A percentile compares a stretch with the other conserved stretches of the same genome.
These are phyloP conservation scores for Sphagnum magellanicum DNA, from an alignment of 228 moss, liverwort and hornwort genomes.

Conservation along the genomic window DNA sequence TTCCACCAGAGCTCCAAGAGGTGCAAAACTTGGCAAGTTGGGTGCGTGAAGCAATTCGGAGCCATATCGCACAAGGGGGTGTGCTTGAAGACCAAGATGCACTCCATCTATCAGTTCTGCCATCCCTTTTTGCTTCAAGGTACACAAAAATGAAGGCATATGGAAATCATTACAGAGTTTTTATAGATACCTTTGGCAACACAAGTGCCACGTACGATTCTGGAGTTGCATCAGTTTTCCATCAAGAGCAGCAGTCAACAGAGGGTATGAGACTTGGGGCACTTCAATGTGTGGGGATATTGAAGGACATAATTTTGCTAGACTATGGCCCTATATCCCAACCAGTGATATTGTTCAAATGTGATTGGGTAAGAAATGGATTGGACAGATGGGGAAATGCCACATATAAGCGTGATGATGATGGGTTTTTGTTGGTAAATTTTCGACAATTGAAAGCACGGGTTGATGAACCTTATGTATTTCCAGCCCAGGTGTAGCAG, in stretches of 20 bases:
- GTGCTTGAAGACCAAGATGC: too few relatives aligned
- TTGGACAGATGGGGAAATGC: background rate
- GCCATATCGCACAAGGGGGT: too few relatives aligned
- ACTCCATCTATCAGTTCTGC: too few relatives aligned
- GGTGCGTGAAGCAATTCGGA: too few relatives aligned
- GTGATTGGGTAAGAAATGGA: background rate
- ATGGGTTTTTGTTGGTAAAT: background rate
- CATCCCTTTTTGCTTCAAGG: too few relatives aligned
- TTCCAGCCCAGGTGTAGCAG: slow-evolving; percentile 5
- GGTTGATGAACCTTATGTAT: background rate
- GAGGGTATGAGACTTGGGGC: background rate
- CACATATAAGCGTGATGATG: background rate
- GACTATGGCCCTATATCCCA: background rate
- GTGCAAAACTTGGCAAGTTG: too few relatives aligned
- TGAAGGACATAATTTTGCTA: background rate
- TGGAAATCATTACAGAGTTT: background rate
- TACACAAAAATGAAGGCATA: background rate
- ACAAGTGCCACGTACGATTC: background rate
- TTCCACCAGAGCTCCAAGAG: too few relatives aligned
- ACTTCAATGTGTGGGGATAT: background rate
- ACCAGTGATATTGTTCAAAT: background rate
- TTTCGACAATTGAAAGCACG: background rate
- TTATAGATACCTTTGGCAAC: background rate
- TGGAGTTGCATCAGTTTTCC: background rate
- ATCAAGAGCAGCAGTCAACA: background rate